Conservation (phyloP, 2,329 filamentous ascomycete species). For the Escovopsis weberi region DNA sequence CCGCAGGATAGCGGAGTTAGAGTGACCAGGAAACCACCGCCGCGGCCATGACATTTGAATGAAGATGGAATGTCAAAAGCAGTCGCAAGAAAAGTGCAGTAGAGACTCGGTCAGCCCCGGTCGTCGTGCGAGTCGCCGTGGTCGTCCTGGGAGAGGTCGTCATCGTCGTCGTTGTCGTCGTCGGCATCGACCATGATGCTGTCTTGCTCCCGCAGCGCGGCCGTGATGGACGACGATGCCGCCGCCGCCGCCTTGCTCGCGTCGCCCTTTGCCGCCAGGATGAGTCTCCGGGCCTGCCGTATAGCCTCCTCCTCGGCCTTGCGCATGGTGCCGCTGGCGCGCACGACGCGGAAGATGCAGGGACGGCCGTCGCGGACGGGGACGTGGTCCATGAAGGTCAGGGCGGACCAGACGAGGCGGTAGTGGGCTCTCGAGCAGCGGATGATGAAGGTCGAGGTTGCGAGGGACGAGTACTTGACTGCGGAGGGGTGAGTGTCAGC, state of each 20-base stretch:
- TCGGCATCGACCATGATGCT: constrained; percentile 28
- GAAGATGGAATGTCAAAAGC: too few species aligned
- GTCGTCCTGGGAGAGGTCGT: constrained; percentile 22
- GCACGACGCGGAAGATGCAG: constrained; percentile 72
- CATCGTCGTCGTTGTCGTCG: constrained; percentile 20
- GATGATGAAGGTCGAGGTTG: constrained; percentile 91
- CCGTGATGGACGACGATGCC: constrained; percentile 5
- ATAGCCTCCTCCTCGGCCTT: constrained; percentile 88
- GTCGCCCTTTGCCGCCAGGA: constrained; percentile 47
- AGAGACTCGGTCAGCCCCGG: constrained; percentile 25
- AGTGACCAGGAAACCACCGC: constrained; percentile 43
- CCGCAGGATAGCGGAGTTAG: constrained; percentile 53
- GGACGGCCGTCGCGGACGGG: constrained; percentile 44
- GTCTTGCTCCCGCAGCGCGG: constrained; percentile 10
- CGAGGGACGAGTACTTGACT: constrained; percentile 87
- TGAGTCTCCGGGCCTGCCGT: constrained; percentile 55
- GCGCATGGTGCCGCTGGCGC: constrained; percentile 83
- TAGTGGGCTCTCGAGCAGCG: constrained; percentile 71
- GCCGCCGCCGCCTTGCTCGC: constrained; percentile 5
- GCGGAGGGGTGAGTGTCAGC: neutral
- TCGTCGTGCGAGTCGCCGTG: constrained; percentile 11
- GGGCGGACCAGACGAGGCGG: constrained; percentile 75
- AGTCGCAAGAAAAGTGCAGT: too few species aligned
- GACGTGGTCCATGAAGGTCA: constrained; percentile 64
- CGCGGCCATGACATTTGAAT: too few species aligned